phyloP scores from a whole-genome alignment of 345 rosid genomes.

The Acer campestre region DNA sequence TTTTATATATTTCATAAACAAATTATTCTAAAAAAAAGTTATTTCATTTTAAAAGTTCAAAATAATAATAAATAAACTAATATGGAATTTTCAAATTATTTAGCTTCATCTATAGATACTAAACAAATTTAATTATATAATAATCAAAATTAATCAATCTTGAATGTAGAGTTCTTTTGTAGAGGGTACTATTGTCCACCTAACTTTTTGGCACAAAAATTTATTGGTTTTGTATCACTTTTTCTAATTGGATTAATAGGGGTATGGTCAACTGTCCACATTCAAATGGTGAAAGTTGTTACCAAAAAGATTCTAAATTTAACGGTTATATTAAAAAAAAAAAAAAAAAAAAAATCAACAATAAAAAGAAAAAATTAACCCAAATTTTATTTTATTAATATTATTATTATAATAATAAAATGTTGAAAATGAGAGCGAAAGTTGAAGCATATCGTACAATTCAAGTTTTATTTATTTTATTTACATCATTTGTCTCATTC shows the following conservation, averaged over 20 bases:
- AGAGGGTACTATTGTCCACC: conserved; percentile 10
- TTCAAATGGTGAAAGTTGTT: conserved; percentile 1
- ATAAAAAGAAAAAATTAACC: neutral
- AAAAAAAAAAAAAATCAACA: neutral
- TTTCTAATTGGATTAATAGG: neutral
- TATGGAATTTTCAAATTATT: no score
- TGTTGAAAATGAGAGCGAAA: conserved; percentile 15
- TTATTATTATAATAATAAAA: neutral
- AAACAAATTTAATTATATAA: no score
- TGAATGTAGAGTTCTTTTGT: neutral
- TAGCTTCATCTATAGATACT: no score
- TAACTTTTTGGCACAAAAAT: neutral
- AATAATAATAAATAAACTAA: no score
- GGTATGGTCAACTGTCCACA: conserved; percentile 7
- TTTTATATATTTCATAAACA: no score
- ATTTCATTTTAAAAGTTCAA: no score
- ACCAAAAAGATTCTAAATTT: neutral
- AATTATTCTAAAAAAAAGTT: no score
- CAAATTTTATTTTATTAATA: neutral
- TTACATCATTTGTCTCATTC: neutral
- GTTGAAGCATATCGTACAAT: neutral
- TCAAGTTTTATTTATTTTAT: neutral
- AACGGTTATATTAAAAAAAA: conserved; percentile 11
- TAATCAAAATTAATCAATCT: no score
- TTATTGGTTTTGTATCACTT: neutral